phyloP scores from a whole-genome alignment of 1,284 basidiomycete genomes.

The Ganoderma leucocontextum region DNA sequence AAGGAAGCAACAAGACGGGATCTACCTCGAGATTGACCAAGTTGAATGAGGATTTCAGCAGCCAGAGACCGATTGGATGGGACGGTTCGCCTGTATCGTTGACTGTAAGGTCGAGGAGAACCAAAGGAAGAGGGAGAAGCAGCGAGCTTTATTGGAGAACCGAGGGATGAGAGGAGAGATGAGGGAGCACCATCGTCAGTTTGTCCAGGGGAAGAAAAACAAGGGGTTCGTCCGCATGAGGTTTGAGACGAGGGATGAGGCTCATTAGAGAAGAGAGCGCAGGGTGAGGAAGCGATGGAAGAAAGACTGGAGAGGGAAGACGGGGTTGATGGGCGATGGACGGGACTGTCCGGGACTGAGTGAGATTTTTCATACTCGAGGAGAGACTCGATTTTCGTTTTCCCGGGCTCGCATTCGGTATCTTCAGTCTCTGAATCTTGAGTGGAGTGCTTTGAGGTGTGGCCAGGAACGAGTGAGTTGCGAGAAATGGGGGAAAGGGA shows the following conservation, averaged over 20 bases:
- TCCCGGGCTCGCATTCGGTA: conserved; percentile 5
- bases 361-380: conserved; percentile 30
- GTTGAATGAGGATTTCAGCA: conserved; percentile 23
- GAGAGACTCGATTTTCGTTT: conserved; percentile 31
- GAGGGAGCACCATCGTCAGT: conserved; percentile 1
- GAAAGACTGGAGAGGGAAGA: conserved; percentile 34
- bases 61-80: conserved; percentile 10
- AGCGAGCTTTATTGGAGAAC: conserved; percentile 20
- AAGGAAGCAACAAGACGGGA: background rate
- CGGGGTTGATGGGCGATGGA: conserved; percentile 17
- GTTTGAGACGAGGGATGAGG: conserved; percentile 29
- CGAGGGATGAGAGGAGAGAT: conserved; percentile 18
- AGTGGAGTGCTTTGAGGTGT: background rate
- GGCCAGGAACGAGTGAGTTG: conserved; percentile 1
- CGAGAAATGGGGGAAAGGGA: conserved; percentile 37
- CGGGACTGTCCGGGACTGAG: conserved; percentile 21
- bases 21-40: background rate
- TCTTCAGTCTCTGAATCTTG: conserved; percentile 14
- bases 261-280: conserved; percentile 18
- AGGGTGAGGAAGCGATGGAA: conserved; percentile 33
- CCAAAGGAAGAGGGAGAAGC: background rate
- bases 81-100: conserved; percentile 9
- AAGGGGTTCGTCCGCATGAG: conserved; percentile 10
- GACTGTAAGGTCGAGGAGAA: background rate
- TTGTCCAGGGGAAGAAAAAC: conserved; percentile 17